Evolutionary conservation across 257 asterid species (phyloP).

Genomic region (Solanum tacnaense): DNA sequence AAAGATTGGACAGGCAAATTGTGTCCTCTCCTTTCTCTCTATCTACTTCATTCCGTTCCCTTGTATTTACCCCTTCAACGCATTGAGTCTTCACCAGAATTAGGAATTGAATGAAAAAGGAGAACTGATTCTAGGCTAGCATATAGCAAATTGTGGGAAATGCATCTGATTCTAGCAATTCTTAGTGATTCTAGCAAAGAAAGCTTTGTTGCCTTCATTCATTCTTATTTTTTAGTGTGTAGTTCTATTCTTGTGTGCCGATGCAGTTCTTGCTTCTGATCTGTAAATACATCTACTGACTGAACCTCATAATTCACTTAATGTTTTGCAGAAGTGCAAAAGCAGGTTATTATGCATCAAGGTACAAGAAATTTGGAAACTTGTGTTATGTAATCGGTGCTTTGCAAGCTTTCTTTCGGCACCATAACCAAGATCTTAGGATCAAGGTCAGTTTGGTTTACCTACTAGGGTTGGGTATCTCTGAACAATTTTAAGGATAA

Average conservation of each 20-base stretch:
- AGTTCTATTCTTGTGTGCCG: background rate
- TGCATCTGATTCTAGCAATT: background rate
- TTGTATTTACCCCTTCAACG: background rate
- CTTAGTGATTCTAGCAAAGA: background rate
- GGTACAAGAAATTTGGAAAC: slow-evolving; percentile 82
- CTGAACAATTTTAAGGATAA: background rate
- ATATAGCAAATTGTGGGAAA: background rate
- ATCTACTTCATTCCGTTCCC: background rate
- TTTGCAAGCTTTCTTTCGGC: slow-evolving; percentile 73
- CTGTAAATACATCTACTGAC: background rate
- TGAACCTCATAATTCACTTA: background rate
- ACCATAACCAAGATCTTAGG: slow-evolving; percentile 63
- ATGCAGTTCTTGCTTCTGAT: background rate
- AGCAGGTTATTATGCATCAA: slow-evolving; percentile 85
- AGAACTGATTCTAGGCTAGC: background rate
- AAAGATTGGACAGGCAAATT: background rate
- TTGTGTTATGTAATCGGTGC: slow-evolving; percentile 85
- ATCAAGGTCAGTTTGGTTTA: slow-evolving; percentile 48
- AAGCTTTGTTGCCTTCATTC: background rate
- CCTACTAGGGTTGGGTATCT: background rate
- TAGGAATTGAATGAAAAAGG: background rate
- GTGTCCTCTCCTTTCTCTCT: background rate
- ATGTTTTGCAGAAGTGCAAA: slow-evolving; percentile 66
- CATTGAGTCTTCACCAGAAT: background rate
- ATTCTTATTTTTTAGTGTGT: background rate